A percentile compares a stretch with the other conserved stretches of the same genome.
These are phyloP conservation scores for Scenedesmus sp. DNA, from an alignment of 163 green algal species.

Conservation along the genomic window DNA sequence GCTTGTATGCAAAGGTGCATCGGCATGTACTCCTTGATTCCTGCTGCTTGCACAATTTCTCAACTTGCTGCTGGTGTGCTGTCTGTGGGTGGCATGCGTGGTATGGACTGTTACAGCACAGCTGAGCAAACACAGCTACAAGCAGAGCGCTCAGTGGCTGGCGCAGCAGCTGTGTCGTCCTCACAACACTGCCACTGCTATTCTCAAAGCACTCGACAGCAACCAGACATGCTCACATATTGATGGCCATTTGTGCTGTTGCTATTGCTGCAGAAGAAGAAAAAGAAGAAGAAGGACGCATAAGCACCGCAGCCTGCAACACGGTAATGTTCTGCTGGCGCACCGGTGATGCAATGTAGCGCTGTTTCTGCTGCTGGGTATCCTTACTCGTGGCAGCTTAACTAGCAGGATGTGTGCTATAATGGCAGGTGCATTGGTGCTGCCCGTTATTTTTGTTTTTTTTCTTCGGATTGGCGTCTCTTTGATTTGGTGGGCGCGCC, in stretches of 20 bases:
- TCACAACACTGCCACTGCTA: neutral
- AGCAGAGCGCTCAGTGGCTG: too few species aligned
- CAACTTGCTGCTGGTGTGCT: neutral
- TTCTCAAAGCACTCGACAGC: neutral
- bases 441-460: neutral
- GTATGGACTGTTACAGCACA: too few species aligned
- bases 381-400: neutral
- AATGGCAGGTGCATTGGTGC: neutral
- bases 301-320: neutral
- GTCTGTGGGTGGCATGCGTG: too few species aligned
- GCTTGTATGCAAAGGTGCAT: neutral
- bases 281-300: slow-evolving; percentile 48
- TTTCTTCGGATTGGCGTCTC: neutral
- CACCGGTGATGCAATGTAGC: neutral
- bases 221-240: neutral
- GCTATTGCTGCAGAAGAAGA: slow-evolving; percentile 28
- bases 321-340: neutral
- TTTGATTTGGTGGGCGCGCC: neutral
- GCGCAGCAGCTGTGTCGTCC: too few species aligned
- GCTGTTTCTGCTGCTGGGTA: neutral
- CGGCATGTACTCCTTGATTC: too few species aligned
- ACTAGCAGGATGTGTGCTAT: neutral
- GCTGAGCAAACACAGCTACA: too few species aligned
- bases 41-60: too few species aligned
- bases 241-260: neutral